Evolutionary conservation across 768 basidiomycete species (phyloP).

Genomic region (Boletus subcaerulescens): DNA sequence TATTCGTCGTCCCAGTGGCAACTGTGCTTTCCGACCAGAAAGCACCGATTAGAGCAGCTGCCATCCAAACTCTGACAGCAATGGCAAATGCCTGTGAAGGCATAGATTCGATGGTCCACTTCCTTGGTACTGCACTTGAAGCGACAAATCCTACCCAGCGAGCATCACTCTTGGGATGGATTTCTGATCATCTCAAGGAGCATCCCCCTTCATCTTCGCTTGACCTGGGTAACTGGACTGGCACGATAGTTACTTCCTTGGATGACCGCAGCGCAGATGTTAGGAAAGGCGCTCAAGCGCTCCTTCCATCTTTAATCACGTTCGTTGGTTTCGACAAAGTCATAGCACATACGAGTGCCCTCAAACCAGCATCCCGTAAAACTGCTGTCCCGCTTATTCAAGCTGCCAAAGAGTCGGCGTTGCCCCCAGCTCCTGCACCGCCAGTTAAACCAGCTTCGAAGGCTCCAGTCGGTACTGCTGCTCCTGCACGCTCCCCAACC

Average conservation of each 20-base stretch:
- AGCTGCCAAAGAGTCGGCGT: conserved; percentile 57
- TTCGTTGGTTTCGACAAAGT: conserved; percentile 81
- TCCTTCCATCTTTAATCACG: conserved; percentile 73
- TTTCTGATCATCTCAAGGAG: conserved; percentile 74
- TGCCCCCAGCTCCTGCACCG: conserved; percentile 26
- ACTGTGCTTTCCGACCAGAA: conserved; percentile 93
- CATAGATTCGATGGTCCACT: conserved; percentile 76
- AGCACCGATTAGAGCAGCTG: conserved; percentile 76
- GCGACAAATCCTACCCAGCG: conserved; percentile 85
- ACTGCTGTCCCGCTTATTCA: conserved; percentile 88
- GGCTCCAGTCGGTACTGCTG: conserved; percentile 15
- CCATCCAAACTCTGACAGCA: conserved; percentile 71
- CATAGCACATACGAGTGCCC: conserved; percentile 76
- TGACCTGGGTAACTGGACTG: conserved; percentile 70
- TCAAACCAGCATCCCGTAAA: conserved; percentile 89
- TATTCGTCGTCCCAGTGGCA: conserved; percentile 73
- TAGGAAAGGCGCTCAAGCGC: conserved; percentile 82
- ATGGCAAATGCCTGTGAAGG: conserved; percentile 85
- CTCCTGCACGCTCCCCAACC: conserved; percentile 28
- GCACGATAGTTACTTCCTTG: conserved; percentile 67
- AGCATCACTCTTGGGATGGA: conserved; percentile 74
- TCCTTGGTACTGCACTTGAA: conserved; percentile 79
- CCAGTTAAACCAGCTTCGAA: conserved; percentile 30
- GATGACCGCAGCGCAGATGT: conserved; percentile 93
- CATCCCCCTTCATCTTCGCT: conserved; percentile 50